A percentile compares a stretch with the other conserved stretches of the same genome.
These are phyloP conservation scores for Calocybe gangraenosa DNA, from an alignment of 768 basidiomycete genomes.

Conservation along the genomic window DNA sequence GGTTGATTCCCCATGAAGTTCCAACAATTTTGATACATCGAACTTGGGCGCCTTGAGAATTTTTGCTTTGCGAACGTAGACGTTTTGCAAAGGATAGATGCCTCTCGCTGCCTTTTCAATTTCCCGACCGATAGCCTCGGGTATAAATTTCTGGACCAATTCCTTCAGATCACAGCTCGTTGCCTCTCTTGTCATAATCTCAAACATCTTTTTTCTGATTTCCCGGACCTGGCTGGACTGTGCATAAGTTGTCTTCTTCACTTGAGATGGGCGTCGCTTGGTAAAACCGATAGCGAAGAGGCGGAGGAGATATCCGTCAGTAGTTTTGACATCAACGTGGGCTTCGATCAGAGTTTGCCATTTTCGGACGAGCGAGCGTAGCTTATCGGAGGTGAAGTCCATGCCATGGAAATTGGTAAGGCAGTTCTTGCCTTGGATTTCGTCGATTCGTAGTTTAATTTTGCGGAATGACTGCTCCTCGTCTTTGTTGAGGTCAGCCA, in stretches of 20 bases:
- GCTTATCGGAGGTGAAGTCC: conserved; percentile 99
- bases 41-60: conserved; percentile 98
- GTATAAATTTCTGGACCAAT: conserved; percentile 97
- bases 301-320: conserved; percentile 98
- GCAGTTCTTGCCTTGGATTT: conserved; percentile 97
- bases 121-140: conserved; percentile 98
- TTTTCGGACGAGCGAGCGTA: conserved; percentile 98
- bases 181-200: conserved; percentile 96
- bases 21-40: conserved; percentile 91
- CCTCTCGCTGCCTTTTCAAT: conserved; percentile 96
- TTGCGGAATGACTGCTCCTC: conserved; percentile 99
- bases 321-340: conserved; percentile 97
- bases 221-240: conserved; percentile 92
- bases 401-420: conserved; percentile 99
- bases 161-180: conserved; percentile 96
- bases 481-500: conserved; percentile 98
- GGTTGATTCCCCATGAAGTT: conserved; percentile 93
- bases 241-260: conserved; percentile 98
- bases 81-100: conserved; percentile 99
- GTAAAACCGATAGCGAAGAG: conserved; percentile 99
- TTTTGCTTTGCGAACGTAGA: conserved; percentile 98
- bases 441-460: conserved; percentile 97
- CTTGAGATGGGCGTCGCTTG: conserved; percentile 93
- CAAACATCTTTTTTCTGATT: conserved; percentile 99
- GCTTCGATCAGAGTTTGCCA: conserved; percentile 99